phyloP scores from a whole-genome alignment of 1,284 basidiomycete genomes.

The Xerocomus nothofagi region DNA sequence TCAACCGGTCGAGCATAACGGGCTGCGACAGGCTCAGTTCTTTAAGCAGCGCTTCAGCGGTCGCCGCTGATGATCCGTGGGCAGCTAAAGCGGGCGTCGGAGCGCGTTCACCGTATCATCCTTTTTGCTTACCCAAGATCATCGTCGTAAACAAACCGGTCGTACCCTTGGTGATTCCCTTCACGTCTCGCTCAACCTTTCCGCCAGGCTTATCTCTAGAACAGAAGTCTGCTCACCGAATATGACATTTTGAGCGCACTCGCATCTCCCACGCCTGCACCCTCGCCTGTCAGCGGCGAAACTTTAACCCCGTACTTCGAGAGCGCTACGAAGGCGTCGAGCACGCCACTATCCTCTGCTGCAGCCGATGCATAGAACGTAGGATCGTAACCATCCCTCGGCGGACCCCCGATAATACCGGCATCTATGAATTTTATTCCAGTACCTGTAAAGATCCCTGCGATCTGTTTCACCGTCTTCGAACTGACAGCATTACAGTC shows the following conservation, averaged over 20 bases:
- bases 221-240: conserved; percentile 43
- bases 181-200: conserved; percentile 5
- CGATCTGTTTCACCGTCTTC: conserved; percentile 48
- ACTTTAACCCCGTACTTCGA: conserved; percentile 48
- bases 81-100: conserved; percentile 41
- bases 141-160: conserved; percentile 56
- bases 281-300: conserved; percentile 45
- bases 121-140: conserved; percentile 46
- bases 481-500: conserved; percentile 64
- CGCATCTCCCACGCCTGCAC: conserved; percentile 53
- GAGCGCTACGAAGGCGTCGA: conserved; percentile 45
- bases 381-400: conserved; percentile 48
- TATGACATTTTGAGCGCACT: conserved; percentile 67
- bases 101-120: not conserved
- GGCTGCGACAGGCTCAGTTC: conserved; percentile 52
- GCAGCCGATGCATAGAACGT: conserved; percentile 55
- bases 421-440: conserved; percentile 53
- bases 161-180: conserved; percentile 59
- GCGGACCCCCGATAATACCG: conserved; percentile 59
- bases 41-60: conserved; percentile 50
- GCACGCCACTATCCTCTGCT: conserved; percentile 34
- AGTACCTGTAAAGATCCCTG: conserved; percentile 42
- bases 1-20: conserved; percentile 41
- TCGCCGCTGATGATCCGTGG: conserved; percentile 56
- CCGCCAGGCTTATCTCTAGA: not conserved